Conservation (phyloP, 1,284 basidiomycete species). For the Ceratobasidium sp. region DNA sequence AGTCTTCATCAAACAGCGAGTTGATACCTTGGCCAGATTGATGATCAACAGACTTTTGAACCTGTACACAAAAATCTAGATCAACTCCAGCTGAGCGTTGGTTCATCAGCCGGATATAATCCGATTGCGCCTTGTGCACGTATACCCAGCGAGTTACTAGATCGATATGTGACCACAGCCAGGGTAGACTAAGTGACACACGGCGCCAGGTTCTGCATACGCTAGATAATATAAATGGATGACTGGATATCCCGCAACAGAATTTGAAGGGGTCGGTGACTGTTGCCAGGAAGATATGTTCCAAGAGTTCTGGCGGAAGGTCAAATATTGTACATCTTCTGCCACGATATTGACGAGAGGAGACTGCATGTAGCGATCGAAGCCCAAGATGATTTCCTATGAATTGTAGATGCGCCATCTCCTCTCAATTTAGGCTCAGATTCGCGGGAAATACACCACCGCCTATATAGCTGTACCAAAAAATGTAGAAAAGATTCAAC, state of each 20-base stretch:
- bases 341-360: background rate
- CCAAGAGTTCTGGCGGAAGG: background rate
- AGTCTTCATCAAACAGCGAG: too few relatives aligned
- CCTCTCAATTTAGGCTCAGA: too few relatives aligned
- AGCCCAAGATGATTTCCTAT: background rate
- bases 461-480: too few relatives aligned
- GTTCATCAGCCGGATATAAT: background rate
- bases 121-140: background rate
- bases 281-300: background rate
- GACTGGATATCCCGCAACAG: background rate
- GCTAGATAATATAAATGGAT: background rate
- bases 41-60: background rate
- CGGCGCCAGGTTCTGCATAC: background rate
- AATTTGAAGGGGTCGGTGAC: background rate
- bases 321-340: background rate
- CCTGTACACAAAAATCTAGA: background rate
- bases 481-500: too few relatives aligned
- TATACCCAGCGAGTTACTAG: background rate
- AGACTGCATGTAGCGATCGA: background rate
- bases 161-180: conserved; percentile 1
- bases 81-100: background rate
- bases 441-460: too few relatives aligned
- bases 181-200: background rate
- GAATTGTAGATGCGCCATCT: background rate
- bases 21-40: background rate